These are phyloP conservation scores for Capsicum pubescens DNA, from an alignment of 257 asterid genomes.

Conservation along the genomic window DNA sequence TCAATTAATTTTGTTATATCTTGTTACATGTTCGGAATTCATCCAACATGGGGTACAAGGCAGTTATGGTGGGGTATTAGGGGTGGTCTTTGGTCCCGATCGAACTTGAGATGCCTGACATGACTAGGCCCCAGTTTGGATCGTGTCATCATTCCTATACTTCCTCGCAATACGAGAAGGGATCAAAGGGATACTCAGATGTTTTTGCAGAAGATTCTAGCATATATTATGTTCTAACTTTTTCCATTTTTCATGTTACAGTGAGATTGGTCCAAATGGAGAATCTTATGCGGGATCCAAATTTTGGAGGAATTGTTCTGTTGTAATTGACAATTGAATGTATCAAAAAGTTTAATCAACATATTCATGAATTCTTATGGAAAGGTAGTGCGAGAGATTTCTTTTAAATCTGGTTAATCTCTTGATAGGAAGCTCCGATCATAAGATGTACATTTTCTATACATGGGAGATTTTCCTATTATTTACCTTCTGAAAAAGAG, in stretches of 20 bases:
- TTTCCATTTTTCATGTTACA: background rate
- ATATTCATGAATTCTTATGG: background rate
- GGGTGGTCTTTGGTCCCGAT: no score
- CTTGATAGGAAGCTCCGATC: background rate
- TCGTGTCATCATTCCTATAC: background rate
- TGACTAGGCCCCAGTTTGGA: no score
- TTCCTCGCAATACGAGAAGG: background rate
- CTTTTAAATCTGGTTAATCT: background rate
- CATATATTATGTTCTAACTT: background rate
- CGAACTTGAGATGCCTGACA: no score
- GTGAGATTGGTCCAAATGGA: constrained; percentile 4
- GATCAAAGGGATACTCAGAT: background rate
- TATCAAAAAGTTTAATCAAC: background rate
- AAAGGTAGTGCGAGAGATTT: background rate
- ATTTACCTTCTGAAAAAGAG: background rate
- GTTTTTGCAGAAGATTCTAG: background rate
- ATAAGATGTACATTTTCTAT: background rate
- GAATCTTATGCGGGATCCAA: background rate
- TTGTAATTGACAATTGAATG: background rate
- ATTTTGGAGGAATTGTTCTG: background rate
- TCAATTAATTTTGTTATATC: no score
- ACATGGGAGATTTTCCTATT: background rate
- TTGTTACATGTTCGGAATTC: no score
- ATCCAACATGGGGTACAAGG: no score
- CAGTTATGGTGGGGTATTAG: no score